Evolutionary conservation across 495 filamentous ascomycete genomes (phyloP), one percentile per base, ranked within the genome.

Genomic region (Bathelium albidoporum): DNA sequence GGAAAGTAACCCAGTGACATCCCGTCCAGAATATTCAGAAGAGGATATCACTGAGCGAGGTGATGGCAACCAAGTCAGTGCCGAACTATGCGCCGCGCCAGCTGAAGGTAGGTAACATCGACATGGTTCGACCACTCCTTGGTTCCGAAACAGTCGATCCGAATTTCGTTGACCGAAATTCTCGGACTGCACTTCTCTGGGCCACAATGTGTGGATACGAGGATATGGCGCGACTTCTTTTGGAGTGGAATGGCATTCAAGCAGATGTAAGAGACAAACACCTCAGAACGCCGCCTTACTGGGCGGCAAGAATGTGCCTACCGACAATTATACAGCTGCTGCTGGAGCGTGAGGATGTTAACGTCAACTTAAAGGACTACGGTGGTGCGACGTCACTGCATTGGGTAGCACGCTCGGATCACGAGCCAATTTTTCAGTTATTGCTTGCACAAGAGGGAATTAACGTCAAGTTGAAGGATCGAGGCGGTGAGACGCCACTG

Each of bases 291-390:
- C 60, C 60, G 14, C 28, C 49, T 1, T 20, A 20, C 0, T 49
- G 1, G 9, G 60, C 60, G 16, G 60, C 34, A 26, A 1, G 20
- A 36, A 22, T 16, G 22, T 72, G 66, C 22, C 62, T 66, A 59
- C 62, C 68, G 36, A 34, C 16, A 12, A 59, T 69, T 28, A 68
- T 64, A 1, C 62, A 62, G 61, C 36, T 64, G 53, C 65, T 71
- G 22, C 61, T 70, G 9, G n/a, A n/a, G 9, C 36, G 1, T 10
- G 36, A 41, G 36, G 36, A 41, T 41, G 36, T 41, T n/a, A n/a
- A n/a, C n/a, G n/a, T n/a, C n/a, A n/a, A n/a, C n/a, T n/a, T n/a
- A n/a, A n/a, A n/a, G n/a, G n/a, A n/a, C n/a, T n/a, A n/a, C n/a
- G n/a, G n/a, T n/a, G n/a, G n/a, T n/a, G n/a, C n/a, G n/a, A n/a